Conservation (phyloP, 805 yeast species). For the Ogataea ramenticola region DNA sequence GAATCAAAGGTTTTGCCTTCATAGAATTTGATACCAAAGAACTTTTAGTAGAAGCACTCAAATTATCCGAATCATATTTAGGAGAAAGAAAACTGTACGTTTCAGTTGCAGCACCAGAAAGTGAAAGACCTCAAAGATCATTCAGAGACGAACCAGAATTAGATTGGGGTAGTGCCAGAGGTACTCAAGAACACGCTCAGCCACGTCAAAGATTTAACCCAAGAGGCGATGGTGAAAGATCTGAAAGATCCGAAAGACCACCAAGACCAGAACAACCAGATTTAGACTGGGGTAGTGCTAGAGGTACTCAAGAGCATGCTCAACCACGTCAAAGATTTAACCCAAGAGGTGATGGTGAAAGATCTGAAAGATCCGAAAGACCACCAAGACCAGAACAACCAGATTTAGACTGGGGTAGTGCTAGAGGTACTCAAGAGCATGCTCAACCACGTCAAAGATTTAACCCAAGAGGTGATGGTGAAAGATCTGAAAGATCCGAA, state of each 20-base stretch:
- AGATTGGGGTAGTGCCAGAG: constrained; percentile 52
- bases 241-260: constrained; percentile 10
- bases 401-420: constrained; percentile 21
- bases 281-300: constrained; percentile 39
- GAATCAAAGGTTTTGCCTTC: constrained; percentile 53
- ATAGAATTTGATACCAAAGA: constrained; percentile 41
- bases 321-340: constrained; percentile 4
- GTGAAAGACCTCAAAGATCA: constrained; percentile 26
- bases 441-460: constrained; percentile 7
- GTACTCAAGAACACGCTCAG: constrained; percentile 1
- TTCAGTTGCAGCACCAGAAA: constrained; percentile 53
- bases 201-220: constrained; percentile 5
- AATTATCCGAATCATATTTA: constrained; percentile 35
- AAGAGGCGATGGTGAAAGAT: constrained; percentile 25
- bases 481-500: constrained; percentile 15
- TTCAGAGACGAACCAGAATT: constrained; percentile 34
- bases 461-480: constrained; percentile 22
- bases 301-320: constrained; percentile 18
- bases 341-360: constrained; percentile 28
- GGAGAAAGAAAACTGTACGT: constrained; percentile 46
- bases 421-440: constrained; percentile 6
- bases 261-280: constrained; percentile 38
- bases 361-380: constrained; percentile 27
- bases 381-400: constrained; percentile 29
- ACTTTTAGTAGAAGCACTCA: constrained; percentile 43